Evolutionary conservation across 345 rosid genomes (phyloP).

Genomic region (Conringia planisiliqua): DNA sequence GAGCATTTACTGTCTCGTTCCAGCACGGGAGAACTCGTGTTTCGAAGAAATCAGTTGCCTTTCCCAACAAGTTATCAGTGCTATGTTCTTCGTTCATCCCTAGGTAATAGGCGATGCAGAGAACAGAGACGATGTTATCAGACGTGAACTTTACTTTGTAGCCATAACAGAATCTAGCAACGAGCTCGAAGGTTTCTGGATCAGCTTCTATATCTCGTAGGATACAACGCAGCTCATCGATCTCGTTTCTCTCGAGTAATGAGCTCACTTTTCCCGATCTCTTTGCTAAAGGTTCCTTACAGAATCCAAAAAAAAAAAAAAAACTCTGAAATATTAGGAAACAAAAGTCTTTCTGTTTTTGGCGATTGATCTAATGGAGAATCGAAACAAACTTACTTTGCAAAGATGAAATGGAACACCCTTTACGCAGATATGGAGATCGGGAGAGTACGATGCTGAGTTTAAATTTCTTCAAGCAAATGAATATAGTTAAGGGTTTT

Average conservation of each 20-base stretch:
- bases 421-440: slow-evolving; percentile 34
- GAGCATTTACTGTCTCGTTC: slow-evolving; percentile 70
- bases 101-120: slow-evolving; percentile 53
- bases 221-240: slow-evolving; percentile 33
- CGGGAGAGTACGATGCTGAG: slow-evolving; percentile 29
- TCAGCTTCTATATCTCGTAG: slow-evolving; percentile 53
- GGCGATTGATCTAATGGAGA: not conserved
- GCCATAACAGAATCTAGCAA: slow-evolving; percentile 71
- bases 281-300: slow-evolving; percentile 57
- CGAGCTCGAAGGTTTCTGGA: slow-evolving; percentile 53
- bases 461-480: slow-evolving; percentile 39
- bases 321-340: not conserved
- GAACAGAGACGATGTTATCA: slow-evolving; percentile 58
- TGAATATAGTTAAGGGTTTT: not conserved
- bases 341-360: not conserved
- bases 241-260: slow-evolving; percentile 38
- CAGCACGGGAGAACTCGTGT: slow-evolving; percentile 60
- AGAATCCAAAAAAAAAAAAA: not conserved
- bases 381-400: slow-evolving; percentile 40
- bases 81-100: slow-evolving; percentile 67
- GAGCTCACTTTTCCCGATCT: slow-evolving; percentile 59
- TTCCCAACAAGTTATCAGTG: slow-evolving; percentile 51
- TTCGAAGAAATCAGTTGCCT: slow-evolving; percentile 47
- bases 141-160: slow-evolving; percentile 41
- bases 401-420: slow-evolving; percentile 42